Conservation (phyloP, 495 filamentous ascomycete species). For the Aspergillus steynii region DNA sequence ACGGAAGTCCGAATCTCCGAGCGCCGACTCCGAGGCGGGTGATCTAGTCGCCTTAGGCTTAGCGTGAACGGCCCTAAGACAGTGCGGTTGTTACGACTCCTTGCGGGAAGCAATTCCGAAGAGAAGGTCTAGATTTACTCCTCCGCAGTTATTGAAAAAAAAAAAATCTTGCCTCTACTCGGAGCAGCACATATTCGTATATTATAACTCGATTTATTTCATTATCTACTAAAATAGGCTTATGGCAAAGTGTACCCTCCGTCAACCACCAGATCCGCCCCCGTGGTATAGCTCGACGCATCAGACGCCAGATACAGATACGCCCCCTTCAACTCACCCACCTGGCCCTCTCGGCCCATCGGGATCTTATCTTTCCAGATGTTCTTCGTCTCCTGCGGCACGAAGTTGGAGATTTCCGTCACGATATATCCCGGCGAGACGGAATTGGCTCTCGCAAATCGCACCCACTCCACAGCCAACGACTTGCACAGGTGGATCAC, state of each 20-base stretch:
- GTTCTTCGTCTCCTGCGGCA: conserved; percentile 65
- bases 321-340: conserved; percentile 75
- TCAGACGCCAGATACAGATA: conserved; percentile 79
- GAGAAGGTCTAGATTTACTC: no score
- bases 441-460: conserved; percentile 78
- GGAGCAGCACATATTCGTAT: no score
- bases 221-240: not conserved
- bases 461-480: conserved; percentile 84
- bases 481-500: conserved; percentile 73
- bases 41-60: not conserved
- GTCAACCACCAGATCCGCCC: conserved; percentile 66
- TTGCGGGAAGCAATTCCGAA: no score
- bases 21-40: no score
- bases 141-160: no score
- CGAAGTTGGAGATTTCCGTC: conserved; percentile 76
- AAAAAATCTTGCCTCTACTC: no score
- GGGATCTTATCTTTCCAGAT: conserved; percentile 78
- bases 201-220: no score
- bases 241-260: conserved; percentile 44
- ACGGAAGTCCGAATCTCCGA: no score
- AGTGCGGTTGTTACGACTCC: no score
- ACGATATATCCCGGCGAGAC: conserved; percentile 84
- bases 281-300: conserved; percentile 79
- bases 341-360: conserved; percentile 51
- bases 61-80: not conserved